A percentile compares a stretch with the other conserved stretches of the same genome.
These are phyloP conservation scores for Calycina marina DNA, from an alignment of 2,329 filamentous ascomycete genomes.

Conservation along the genomic window DNA sequence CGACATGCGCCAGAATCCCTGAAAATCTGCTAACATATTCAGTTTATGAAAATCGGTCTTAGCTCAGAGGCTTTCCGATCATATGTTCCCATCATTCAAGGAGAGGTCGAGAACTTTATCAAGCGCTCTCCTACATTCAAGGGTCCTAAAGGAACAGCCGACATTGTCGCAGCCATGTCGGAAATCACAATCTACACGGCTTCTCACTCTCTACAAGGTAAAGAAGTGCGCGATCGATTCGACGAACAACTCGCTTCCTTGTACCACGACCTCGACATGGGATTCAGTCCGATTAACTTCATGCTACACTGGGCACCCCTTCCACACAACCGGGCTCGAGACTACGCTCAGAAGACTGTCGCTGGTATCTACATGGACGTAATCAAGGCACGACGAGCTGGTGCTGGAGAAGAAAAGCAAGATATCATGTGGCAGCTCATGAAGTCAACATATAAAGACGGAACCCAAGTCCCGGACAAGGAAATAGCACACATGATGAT, in stretches of 20 bases:
- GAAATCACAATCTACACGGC: constrained; percentile 86
- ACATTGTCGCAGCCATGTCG: constrained; percentile 63
- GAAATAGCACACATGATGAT: constrained; percentile 93
- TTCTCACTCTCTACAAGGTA: constrained; percentile 71
- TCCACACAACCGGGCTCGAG: constrained; percentile 74
- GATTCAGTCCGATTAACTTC: constrained; percentile 81
- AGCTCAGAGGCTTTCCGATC: constrained; percentile 58
- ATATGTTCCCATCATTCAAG: constrained; percentile 66
- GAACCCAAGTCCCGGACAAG: constrained; percentile 60
- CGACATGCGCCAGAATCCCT: neutral
- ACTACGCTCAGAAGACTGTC: constrained; percentile 67
- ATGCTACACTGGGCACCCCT: constrained; percentile 78
- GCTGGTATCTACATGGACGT: constrained; percentile 71
- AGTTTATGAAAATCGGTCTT: constrained; percentile 72
- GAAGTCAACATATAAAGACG: constrained; percentile 75
- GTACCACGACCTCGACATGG: constrained; percentile 83
- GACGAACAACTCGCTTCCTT: constrained; percentile 67
- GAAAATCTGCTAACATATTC: constrained; percentile 9
- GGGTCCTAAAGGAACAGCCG: constrained; percentile 49
- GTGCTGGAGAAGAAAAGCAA: constrained; percentile 34
- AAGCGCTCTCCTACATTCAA: constrained; percentile 53
- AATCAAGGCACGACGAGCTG: constrained; percentile 49
- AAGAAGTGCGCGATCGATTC: constrained; percentile 67
- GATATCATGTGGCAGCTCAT: constrained; percentile 91
- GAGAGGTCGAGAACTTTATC: constrained; percentile 61